These are phyloP conservation scores for Eragrostis tef DNA, from an alignment of 202 grass and related monocot species.

Conservation along the genomic window DNA sequence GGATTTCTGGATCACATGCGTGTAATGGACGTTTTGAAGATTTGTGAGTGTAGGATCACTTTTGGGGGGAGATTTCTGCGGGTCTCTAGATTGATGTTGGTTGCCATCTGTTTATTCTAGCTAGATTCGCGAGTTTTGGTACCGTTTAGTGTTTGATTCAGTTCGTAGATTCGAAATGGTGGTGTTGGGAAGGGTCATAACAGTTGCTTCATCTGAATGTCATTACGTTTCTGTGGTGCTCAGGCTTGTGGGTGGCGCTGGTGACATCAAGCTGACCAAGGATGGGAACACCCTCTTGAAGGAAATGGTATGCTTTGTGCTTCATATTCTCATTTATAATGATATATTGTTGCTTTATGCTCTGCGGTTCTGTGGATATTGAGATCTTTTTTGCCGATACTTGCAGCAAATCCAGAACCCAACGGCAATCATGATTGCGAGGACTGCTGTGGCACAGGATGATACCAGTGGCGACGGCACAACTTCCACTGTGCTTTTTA, in stretches of 20 bases:
- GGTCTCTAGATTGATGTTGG: neutral
- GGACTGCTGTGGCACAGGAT: conserved; percentile 86
- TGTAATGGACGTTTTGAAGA: neutral
- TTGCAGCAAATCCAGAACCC: conserved; percentile 95
- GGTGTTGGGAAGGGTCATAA: neutral
- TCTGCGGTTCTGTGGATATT: neutral
- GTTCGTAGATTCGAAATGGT: conserved; percentile 1
- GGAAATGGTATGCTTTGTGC: conserved; percentile 71
- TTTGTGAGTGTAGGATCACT: neutral
- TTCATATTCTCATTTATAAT: neutral
- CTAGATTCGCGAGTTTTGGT: conserved; percentile 17
- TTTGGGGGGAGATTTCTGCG: neutral
- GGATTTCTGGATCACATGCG: neutral
- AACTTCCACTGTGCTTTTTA: conserved; percentile 94
- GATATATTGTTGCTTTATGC: neutral
- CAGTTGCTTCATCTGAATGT: neutral
- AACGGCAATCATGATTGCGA: conserved; percentile 96
- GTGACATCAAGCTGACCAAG: conserved; percentile 96
- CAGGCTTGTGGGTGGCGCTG: conserved; percentile 95
- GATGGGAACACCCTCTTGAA: conserved; percentile 97
- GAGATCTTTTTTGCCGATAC: neutral
- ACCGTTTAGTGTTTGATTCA: neutral
- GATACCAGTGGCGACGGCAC: conserved; percentile 88
- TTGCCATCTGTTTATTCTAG: neutral
- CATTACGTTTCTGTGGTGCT: neutral